Evolutionary conservation across 805 yeast species (phyloP), one percentile per base, ranked within the genome.

Genomic region (Saccharomycopsis synnaedendra): DNA sequence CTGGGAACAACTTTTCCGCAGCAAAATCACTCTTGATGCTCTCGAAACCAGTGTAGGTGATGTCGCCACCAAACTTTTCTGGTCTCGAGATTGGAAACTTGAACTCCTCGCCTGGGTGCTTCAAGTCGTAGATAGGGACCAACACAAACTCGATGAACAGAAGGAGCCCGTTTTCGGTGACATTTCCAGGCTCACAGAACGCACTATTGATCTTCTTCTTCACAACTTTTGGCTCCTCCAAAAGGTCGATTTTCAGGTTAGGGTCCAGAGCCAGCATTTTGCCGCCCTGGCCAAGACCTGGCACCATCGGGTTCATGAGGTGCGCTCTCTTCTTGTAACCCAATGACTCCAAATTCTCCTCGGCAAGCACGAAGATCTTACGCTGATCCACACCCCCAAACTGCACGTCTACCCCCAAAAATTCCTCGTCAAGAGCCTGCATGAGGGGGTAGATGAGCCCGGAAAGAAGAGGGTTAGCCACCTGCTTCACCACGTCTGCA

Each of bases 181-280:
- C 81, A 53, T 73, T 81, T 60, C 97, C 97, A 30, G 97, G 96
- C 29, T 95, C 89, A 70, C 97, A 93, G 72, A 75, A 90, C 1
- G 99, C 98, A 59, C 85, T 76, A 57, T 79, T 78, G 58, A 93
- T 79, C 75, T 93, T 93, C 80, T 90, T 90, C 68, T 80, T 83
- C 49, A 93, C 93, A 33, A 69, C 66, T 61, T 84, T 84, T 57
- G 96, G 95, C 43, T 83, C 90, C 65, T 93, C 99, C 52, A 89
- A 68, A 36, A 93, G 65, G 61, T 93, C 98, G 55, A 93, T 88
- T 69, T 93, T 93, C 49, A 97, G 89, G 72, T 88, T 93, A 58
- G 98, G 97, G 69, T 93, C 98, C 35, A 96, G 86, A 2, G 98
- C 96, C 58, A 96, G 86, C 99, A 93, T 93, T 64, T 93, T 93